Base-by-base conservation (phyloP, 768 basidiomycete genomes). In the Stropharia rugosoannulata region DNA sequence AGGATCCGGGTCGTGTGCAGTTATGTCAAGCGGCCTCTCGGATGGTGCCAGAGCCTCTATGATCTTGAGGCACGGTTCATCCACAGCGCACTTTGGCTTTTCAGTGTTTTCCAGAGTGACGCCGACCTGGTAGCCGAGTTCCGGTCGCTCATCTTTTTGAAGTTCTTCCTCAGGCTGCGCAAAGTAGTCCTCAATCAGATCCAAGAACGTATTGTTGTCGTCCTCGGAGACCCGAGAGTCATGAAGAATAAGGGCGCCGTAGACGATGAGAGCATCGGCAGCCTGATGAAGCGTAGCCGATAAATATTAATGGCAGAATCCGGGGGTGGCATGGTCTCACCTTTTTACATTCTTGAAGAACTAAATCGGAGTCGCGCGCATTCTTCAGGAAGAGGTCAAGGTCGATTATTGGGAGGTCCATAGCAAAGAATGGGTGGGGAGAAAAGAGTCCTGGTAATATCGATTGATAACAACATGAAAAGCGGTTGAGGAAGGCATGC, bases 101-200 rank as follows among this genome's bases (percentile, higher is more conserved):
- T 97, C 95, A 2, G 94, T 98, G 69, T 95, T 94, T 73, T 95
- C 93, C n/a, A 96, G 83, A 4, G 95, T 97, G 4, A 94, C 93
- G 2, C 95, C 95, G 40, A 93, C 86, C 72, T 98, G 95, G 70
- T 93, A 98, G 53, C 89, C 85, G 10, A 92, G 74, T 61, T 97
- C 92, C 0, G 93, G 92, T 15, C 86, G 83, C 66, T 92, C 87
- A 59, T 98, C 95, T 60, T 82, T 77, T 75, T 80, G 76, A 54
- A 98, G 75, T 1, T 75, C 77, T 2, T 73, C 71, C 35, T 77
- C 66, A 0, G 86, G 80, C 67, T 94, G 94, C 6, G 80, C 78
- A 66, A 98, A 98, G 70, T 98, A 98, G 69, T 95, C 93, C 68
- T 98, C 95, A 41, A 95, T 78, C 45, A 96, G 77, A 73, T 97